These are phyloP conservation scores for Pichia exigua DNA, from an alignment of 805 yeast genomes.

Conservation along the genomic window DNA sequence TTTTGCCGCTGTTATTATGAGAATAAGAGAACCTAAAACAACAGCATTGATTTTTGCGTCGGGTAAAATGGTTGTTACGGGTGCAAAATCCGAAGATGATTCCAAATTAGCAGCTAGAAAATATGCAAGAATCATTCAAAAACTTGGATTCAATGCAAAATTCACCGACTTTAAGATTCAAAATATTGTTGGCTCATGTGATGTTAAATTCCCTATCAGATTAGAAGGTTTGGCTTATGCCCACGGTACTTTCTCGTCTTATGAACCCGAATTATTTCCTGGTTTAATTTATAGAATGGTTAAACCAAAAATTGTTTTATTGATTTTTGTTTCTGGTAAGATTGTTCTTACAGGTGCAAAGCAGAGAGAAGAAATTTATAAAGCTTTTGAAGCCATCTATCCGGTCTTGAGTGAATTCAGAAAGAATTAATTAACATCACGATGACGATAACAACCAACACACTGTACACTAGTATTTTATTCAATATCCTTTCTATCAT, in stretches of 20 bases:
- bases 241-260: slow-evolving; percentile 97
- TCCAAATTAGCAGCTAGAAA: slow-evolving; percentile 97
- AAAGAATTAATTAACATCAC: slow-evolving; percentile 34
- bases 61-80: slow-evolving; percentile 99
- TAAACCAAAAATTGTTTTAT: slow-evolving; percentile 91
- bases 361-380: slow-evolving; percentile 96
- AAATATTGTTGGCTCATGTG: slow-evolving; percentile 97
- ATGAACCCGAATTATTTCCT: slow-evolving; percentile 97
- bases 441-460: not conserved
- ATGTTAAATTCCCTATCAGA: slow-evolving; percentile 95
- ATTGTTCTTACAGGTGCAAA: slow-evolving; percentile 98
- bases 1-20: slow-evolving; percentile 98
- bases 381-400: slow-evolving; percentile 96
- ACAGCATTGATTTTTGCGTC: slow-evolving; percentile 97
- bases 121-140: slow-evolving; percentile 96
- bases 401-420: slow-evolving; percentile 98
- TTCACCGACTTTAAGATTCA: slow-evolving; percentile 97
- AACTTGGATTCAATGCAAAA: slow-evolving; percentile 95
- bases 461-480: not conserved
- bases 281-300: slow-evolving; percentile 99
- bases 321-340: slow-evolving; percentile 94
- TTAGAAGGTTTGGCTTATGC: slow-evolving; percentile 95
- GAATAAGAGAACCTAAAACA: slow-evolving; percentile 97
- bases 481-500: not conserved
- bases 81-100: slow-evolving; percentile 98